Percentiles rank a stretch among this genome's conserved stretches.
These are phyloP conservation scores for Sarocladium kiliense DNA, from an alignment of 2,329 filamentous ascomycete genomes.

Conservation along the genomic window DNA sequence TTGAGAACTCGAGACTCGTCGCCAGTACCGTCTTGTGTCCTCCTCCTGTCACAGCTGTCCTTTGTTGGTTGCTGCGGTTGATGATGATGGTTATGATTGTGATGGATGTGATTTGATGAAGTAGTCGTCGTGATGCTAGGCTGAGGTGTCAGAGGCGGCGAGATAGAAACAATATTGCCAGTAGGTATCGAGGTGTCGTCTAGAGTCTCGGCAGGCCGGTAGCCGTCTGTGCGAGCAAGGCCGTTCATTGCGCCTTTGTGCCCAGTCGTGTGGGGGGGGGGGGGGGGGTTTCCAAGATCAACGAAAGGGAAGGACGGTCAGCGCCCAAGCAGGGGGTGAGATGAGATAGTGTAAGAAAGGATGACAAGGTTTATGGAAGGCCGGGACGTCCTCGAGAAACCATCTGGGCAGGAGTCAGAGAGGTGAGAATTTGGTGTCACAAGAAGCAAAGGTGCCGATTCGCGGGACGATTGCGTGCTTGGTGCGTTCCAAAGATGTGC, in stretches of 20 bases:
- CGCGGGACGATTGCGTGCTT: background rate
- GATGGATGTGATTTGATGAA: background rate
- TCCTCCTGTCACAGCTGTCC: constrained; percentile 12
- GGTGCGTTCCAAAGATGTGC: background rate
- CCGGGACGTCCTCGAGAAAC: background rate
- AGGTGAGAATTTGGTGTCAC: background rate
- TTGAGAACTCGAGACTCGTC: constrained; percentile 36
- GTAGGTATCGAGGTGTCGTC: constrained; percentile 2
- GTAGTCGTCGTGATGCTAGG: background rate
- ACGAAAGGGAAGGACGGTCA: background rate
- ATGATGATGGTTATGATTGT: constrained; percentile 7
- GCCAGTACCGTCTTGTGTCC: background rate
- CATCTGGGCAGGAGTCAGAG: background rate
- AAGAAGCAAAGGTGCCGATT: background rate
- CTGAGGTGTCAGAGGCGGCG: constrained; percentile 7
- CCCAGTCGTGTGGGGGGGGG: background rate
- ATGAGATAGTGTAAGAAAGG: background rate
- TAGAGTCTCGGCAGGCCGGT: background rate
- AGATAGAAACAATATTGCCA: background rate
- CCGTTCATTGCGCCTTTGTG: constrained; percentile 1
- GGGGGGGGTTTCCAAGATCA: background rate
- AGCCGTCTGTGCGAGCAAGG: constrained; percentile 7
- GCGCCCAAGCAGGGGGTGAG: background rate
- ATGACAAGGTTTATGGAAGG: background rate
- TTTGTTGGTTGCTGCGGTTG: constrained; percentile 10